Evolutionary conservation across 495 filamentous ascomycete species (phyloP), one percentile per base, ranked within the genome.

Genomic region (Sporormia fimetaria): DNA sequence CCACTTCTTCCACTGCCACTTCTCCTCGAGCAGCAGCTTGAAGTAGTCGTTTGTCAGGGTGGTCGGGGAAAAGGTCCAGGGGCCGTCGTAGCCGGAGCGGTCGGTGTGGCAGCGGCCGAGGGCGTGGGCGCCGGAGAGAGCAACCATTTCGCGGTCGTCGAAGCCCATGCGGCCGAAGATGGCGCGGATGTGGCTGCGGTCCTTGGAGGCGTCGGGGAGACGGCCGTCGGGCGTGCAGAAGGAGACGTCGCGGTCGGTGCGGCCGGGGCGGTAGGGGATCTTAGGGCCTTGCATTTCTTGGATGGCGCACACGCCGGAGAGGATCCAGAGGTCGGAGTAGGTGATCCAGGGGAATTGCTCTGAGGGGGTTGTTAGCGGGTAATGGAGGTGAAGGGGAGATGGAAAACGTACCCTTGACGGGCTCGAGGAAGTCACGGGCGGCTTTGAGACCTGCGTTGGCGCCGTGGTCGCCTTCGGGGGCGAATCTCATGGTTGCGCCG

Each of bases 161-260:
- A 98, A 98, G 43, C 90, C 90, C 87, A 95, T 95, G 61, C 88
- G 84, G 61, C 75, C 73, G 73, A 98, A 98, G 70, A 98, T 82
- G 63, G 77, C 75, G 42, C 90, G 81, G 57, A 98, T 70, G 65
- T 98, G 90, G 46, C 73, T 69, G 42, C 80, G 73, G 45, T 73
- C 81, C 70, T 95, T 77, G 48, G 75, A 47, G 34, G 73, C 90
- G 59, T 98, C 88, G 44, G 90, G 90, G 20, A 98, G 83, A 65
- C 90, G 87, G 46, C 90, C 90, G 55, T 98, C 88, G 32, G 90
- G 90, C 31, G 51, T 55, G 47, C 51, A 55, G 51, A 47, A 55
- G 40, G 78, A 61, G n/a, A 85, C 67, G 46, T 95, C 63, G 40
- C 59, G 72, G 66, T 98, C 90, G 42, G 62, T 37, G 57, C 90